phyloP scores from a whole-genome alignment of 495 filamentous ascomycete species.

The Penicillium crystallinum region DNA sequence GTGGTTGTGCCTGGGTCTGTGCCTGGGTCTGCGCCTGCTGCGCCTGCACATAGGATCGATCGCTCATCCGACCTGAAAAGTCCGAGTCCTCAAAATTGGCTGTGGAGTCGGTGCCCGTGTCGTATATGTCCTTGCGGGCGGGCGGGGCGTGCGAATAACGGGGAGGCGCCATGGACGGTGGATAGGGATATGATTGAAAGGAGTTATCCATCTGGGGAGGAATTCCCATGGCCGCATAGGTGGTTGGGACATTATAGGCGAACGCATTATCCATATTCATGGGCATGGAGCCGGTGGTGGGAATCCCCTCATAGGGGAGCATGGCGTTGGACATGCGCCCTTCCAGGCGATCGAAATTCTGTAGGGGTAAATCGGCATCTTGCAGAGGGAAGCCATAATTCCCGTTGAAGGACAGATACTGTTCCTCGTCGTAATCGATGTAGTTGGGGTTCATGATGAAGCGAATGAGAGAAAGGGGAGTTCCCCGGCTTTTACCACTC shows the following conservation, averaged over 20 bases:
- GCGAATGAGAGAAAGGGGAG: background rate
- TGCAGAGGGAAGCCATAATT: constrained; percentile 24
- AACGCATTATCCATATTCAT: constrained; percentile 26
- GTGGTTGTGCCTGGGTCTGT: too few species aligned
- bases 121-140: constrained; percentile 9
- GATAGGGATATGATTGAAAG: constrained; percentile 15
- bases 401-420: constrained; percentile 14
- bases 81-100: constrained; percentile 25
- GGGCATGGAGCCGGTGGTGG: constrained; percentile 17
- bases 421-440: constrained; percentile 8
- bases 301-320: constrained; percentile 27
- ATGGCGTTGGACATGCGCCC: constrained; percentile 25
- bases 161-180: background rate
- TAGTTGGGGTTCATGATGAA: constrained; percentile 2
- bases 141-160: constrained; percentile 6
- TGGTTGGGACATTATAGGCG: constrained; percentile 22
- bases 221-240: constrained; percentile 19
- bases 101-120: constrained; percentile 10
- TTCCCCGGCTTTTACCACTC: constrained; percentile 15
- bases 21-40: too few species aligned
- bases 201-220: constrained; percentile 15
- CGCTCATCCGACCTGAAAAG: constrained; percentile 15
- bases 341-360: constrained; percentile 19
- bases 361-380: constrained; percentile 13
- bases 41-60: constrained; percentile 5